Evolutionary conservation across 2,329 filamentous ascomycete genomes (phyloP), one percentile per base, ranked within the genome.

Genomic region (Neofusicoccum sp.): DNA sequence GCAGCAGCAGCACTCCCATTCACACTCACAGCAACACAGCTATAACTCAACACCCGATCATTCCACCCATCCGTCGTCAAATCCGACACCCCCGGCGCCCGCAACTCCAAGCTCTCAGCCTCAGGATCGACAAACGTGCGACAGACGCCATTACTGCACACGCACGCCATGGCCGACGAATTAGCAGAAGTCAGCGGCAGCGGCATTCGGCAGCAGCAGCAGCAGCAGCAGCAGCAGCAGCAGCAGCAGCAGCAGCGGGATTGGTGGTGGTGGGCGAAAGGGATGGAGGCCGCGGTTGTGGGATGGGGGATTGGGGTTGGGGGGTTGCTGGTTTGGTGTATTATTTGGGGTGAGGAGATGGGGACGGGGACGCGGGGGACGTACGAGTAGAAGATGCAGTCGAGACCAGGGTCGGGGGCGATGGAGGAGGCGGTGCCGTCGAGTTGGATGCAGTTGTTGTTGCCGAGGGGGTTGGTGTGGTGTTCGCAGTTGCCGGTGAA

Each of bases 311-410:
- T 20, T 20, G 20, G 20, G 20, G 20, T 20, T 1, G 20, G 20
- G 20, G 20, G 20, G 20, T 20, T 20, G 20, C 20, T 20, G 20
- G 20, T 20, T 20, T 20, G 20, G 20, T 20, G 20, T 20, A 9
- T 34, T 34, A 20, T 30, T 34, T 34, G 8, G 24, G n/a, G 9
- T 2, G 28, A 33, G 16, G 7, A 20, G 20, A 20, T 31, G 14
- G 14, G 2, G 43, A 43, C 3, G 26, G 7, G 6, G 16, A 26
- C 6, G 31, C 9, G 4, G 30, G 28, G 12, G 5, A n/a, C 54
- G 12, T 48, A 58, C 54, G 31, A 20, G 41, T 58, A 58, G 54
- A 58, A 58, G 33, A 28, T 58, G 43, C 54, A 58, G 41, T 48
- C 33, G 5, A 58, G 8, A 1, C 41, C 54, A 2, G 36, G 11